Conservation (phyloP, 2,329 filamentous ascomycete species). For the Boeremia exigua region DNA sequence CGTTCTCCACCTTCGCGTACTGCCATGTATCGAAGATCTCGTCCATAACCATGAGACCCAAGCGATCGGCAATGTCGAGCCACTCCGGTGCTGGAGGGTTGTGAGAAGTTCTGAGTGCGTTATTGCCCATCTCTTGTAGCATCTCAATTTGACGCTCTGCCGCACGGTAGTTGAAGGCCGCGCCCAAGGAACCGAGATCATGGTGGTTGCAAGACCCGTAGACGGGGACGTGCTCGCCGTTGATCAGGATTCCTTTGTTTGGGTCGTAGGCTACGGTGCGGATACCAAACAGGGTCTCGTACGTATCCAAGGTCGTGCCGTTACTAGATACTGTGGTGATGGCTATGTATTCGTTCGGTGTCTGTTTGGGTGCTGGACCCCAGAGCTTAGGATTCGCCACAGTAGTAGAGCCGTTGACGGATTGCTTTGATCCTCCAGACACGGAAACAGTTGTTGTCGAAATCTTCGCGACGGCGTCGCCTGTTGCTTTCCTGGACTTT, state of each 20-base stretch:
- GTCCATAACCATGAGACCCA: slow-evolving; percentile 60
- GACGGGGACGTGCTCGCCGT: slow-evolving; percentile 53
- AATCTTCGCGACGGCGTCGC: slow-evolving; percentile 45
- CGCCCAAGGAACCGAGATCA: slow-evolving; percentile 58
- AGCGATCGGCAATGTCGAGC: slow-evolving; percentile 57
- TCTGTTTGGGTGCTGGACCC: slow-evolving; percentile 56
- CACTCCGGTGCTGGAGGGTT: slow-evolving; percentile 61
- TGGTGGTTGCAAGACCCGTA: slow-evolving; percentile 60
- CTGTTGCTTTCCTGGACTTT: slow-evolving; percentile 27
- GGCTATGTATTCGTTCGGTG: slow-evolving; percentile 57
- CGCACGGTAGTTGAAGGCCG: slow-evolving; percentile 59
- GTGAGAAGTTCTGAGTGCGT: slow-evolving; percentile 60
- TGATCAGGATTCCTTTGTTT: slow-evolving; percentile 55
- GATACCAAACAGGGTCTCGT: slow-evolving; percentile 60
- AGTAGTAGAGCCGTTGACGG: slow-evolving; percentile 45
- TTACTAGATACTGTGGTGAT: slow-evolving; percentile 45
- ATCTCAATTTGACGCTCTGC: slow-evolving; percentile 58
- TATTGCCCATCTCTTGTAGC: slow-evolving; percentile 58
- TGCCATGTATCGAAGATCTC: slow-evolving; percentile 62
- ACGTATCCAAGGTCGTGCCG: slow-evolving; percentile 48
- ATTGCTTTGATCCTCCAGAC: slow-evolving; percentile 38
- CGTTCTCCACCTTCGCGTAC: slow-evolving; percentile 53
- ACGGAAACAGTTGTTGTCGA: slow-evolving; percentile 39
- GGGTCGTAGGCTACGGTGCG: slow-evolving; percentile 52
- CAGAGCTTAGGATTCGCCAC: slow-evolving; percentile 54